Evolutionary conservation across 2,329 filamentous ascomycete species (phyloP).

Genomic region (Chlorencoelia australis): DNA sequence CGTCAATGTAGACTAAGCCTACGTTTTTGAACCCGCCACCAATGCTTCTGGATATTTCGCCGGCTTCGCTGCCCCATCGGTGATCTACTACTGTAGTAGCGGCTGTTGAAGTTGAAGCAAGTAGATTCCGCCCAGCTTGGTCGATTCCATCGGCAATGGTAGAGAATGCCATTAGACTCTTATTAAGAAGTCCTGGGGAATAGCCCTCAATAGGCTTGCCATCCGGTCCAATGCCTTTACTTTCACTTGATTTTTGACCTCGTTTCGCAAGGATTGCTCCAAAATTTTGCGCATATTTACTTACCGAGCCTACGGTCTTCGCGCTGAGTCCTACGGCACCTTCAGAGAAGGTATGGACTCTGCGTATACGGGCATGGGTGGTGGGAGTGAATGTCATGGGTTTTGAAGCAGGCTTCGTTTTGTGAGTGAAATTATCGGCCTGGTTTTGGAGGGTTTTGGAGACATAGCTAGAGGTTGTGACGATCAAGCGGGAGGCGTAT

Average conservation of each 20-base stretch:
- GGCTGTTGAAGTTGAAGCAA: constrained; percentile 66
- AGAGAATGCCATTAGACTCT: constrained; percentile 90
- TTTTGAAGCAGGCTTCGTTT: constrained; percentile 65
- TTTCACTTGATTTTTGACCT: constrained; percentile 42
- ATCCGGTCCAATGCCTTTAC: constrained; percentile 57
- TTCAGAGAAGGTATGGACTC: constrained; percentile 78
- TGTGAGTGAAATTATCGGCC: constrained; percentile 72
- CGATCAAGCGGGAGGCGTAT: constrained; percentile 80
- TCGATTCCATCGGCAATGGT: constrained; percentile 92
- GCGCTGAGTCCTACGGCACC: constrained; percentile 70
- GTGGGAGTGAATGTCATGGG: constrained; percentile 81
- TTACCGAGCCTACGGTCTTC: constrained; percentile 78
- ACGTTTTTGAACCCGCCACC: constrained; percentile 92
- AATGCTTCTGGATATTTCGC: constrained; percentile 62
- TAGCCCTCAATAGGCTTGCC: constrained; percentile 52
- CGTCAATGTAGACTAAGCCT: constrained; percentile 93
- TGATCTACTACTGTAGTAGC: constrained; percentile 82
- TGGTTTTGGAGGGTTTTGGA: constrained; percentile 67
- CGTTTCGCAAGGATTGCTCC: constrained; percentile 66
- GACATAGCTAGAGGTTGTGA: constrained; percentile 74
- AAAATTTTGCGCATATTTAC: constrained; percentile 78
- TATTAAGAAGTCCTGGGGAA: constrained; percentile 90
- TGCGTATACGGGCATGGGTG: constrained; percentile 76
- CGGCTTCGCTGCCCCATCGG: constrained; percentile 78
- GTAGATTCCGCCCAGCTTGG: constrained; percentile 68